Percentiles rank a stretch among this genome's conserved stretches.
Evolutionary conservation across 2,329 filamentous ascomycete genomes (phyloP).

Genomic region (Microsporum canis): DNA sequence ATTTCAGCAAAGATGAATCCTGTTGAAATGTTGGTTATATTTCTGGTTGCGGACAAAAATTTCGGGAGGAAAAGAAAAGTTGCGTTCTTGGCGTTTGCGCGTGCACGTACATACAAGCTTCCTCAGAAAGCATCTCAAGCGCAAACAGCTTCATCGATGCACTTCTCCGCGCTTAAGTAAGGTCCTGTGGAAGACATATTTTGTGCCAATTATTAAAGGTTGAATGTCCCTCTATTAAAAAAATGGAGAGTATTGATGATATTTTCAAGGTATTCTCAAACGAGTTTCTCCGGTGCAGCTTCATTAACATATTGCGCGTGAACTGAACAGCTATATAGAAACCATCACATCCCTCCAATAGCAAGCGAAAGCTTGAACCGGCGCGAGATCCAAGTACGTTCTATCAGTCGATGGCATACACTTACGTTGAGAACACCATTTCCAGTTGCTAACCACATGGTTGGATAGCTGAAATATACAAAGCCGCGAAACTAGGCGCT

Average conservation of each 20-base stretch:
- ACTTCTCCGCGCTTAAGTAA: not conserved
- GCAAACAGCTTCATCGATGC: not conserved
- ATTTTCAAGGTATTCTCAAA: constrained; percentile 43
- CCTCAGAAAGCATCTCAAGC: not conserved
- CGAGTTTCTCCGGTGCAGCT: not conserved
- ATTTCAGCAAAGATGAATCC: not conserved
- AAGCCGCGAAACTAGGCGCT: constrained; percentile 45
- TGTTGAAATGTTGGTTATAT: not conserved
- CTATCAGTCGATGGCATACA: not conserved
- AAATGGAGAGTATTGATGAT: constrained; percentile 51
- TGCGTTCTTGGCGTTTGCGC: constrained; percentile 25
- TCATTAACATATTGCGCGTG: not conserved
- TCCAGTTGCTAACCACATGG: not conserved
- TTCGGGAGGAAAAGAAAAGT: constrained; percentile 22
- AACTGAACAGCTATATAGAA: constrained; percentile 29
- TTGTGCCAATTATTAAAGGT: not conserved
- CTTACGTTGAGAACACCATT: not conserved
- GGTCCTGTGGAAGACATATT: too few species aligned
- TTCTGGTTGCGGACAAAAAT: not conserved
- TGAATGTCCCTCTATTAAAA: constrained; percentile 8
- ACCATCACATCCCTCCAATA: constrained; percentile 35
- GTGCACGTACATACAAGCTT: constrained; percentile 16
- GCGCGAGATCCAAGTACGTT: constrained; percentile 40
- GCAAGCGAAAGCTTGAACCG: constrained; percentile 50
- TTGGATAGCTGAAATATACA: constrained; percentile 43